These are phyloP conservation scores for Ustilago esculenta DNA, from an alignment of 1,284 basidiomycete species.

Conservation along the genomic window DNA sequence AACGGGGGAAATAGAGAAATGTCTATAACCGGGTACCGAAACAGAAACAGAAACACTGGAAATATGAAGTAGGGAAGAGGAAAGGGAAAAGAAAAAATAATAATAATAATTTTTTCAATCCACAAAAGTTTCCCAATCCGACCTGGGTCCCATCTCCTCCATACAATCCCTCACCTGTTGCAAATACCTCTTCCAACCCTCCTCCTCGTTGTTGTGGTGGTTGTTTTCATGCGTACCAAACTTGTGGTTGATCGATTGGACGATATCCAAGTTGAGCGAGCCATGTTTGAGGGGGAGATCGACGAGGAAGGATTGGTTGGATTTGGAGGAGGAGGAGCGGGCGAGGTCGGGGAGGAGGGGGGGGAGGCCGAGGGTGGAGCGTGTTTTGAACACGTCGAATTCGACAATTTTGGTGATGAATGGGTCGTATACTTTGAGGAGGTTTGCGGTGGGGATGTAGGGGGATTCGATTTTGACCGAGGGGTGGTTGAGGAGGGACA, in stretches of 20 bases:
- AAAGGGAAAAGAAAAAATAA: too few relatives aligned
- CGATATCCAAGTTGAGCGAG: conserved; percentile 29
- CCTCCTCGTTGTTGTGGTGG: conserved; percentile 1
- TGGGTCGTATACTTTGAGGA: conserved; percentile 44
- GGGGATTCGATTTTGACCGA: conserved; percentile 33
- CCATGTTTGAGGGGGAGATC: conserved; percentile 30
- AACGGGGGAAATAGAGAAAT: too few relatives aligned
- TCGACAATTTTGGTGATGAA: conserved; percentile 44
- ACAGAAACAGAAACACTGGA: too few relatives aligned
- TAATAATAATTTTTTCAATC: conserved; percentile 15
- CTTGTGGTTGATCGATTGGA: conserved; percentile 27
- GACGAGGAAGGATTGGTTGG: too few relatives aligned
- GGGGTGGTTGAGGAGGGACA: conserved; percentile 35
- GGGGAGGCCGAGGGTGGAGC: conserved; percentile 28
- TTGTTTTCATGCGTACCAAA: too few relatives aligned
- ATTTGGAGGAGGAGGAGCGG: too few relatives aligned
- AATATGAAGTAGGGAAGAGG: too few relatives aligned
- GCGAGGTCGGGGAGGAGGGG: conserved; percentile 17
- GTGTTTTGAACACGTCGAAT: conserved; percentile 34
- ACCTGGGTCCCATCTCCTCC: conserved; percentile 37
- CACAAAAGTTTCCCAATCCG: conserved; percentile 45
- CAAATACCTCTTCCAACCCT: conserved; percentile 38
- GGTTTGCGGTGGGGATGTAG: conserved; percentile 37
- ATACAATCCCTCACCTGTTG: conserved; percentile 36
- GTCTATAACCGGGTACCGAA: too few relatives aligned